phyloP scores from a whole-genome alignment of 2,329 filamentous ascomycete species.

The Alternaria ethzedia region DNA sequence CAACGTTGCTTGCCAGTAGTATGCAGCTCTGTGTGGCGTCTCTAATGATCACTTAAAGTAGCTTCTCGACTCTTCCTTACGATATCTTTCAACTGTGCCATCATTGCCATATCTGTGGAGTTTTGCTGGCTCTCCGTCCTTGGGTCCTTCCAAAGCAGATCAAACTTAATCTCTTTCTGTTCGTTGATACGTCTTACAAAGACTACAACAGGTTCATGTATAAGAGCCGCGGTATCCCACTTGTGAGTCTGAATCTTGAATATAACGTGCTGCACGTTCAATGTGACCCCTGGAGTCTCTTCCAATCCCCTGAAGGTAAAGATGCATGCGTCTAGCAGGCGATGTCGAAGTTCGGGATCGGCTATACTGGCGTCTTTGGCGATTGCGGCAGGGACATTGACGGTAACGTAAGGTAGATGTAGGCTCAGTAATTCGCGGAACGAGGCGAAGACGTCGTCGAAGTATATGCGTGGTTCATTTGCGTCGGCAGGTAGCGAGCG shows the following conservation, averaged over 20 bases:
- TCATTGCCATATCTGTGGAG: not conserved
- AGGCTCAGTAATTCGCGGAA: not conserved
- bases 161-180: not conserved
- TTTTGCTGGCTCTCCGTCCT: not conserved
- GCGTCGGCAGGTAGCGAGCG: not conserved
- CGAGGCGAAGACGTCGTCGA: not conserved
- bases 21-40: not conserved
- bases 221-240: not conserved
- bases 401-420: not conserved
- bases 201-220: not conserved
- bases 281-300: not conserved
- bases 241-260: not conserved
- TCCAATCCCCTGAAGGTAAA: not conserved
- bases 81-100: not conserved
- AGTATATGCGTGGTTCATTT: not conserved
- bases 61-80: not conserved
- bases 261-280: not conserved
- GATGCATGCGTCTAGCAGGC: not conserved
- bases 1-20: not conserved
- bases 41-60: not conserved
- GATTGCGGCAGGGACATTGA: not conserved
- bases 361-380: not conserved
- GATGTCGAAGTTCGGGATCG: not conserved
- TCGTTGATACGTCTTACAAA: not conserved
- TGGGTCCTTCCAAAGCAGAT: not conserved